Percentiles rank a stretch among this genome's conserved stretches.
Evolutionary conservation across 352 stramenopile species (phyloP).

Genomic region (Globisporangium barbulae): DNA sequence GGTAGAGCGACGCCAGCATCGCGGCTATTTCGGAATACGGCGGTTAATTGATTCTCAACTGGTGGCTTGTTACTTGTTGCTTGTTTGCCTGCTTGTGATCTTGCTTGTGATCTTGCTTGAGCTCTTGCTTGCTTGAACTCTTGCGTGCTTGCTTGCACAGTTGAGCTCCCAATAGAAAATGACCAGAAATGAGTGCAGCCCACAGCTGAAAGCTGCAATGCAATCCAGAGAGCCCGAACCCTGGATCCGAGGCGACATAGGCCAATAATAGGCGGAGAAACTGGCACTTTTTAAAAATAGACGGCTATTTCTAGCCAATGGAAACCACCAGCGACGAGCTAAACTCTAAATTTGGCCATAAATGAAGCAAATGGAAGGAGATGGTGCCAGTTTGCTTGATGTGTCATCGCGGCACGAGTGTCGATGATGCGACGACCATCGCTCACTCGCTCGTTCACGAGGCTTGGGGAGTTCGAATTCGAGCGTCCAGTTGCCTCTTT

Average conservation of each 20-base stretch:
- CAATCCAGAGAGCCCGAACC: not conserved
- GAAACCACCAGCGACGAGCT: not conserved
- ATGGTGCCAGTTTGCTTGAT: not conserved
- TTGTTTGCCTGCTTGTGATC: not conserved
- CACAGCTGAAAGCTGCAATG: not conserved
- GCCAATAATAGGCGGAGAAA: conserved; percentile 6
- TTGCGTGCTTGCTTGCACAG: not conserved
- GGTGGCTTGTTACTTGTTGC: not conserved
- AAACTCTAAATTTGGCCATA: not conserved
- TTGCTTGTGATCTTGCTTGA: not conserved
- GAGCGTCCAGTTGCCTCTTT: not conserved
- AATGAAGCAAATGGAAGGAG: not conserved
- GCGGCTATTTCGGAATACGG: not conserved
- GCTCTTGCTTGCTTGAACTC: not conserved
- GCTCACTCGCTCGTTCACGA: not conserved
- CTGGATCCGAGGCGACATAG: not conserved
- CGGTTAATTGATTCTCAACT: not conserved
- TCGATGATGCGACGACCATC: not conserved
- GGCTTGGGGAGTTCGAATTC: not conserved
- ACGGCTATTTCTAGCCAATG: not conserved
- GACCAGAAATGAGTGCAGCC: not conserved
- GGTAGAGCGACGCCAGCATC: conserved; percentile 16
- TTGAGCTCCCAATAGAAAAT: conserved; percentile 10
- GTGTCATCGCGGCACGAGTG: not conserved
- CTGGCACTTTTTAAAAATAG: conserved; percentile 4